phyloP scores from a whole-genome alignment of 805 yeast genomes.

The Candida manassasensis region DNA sequence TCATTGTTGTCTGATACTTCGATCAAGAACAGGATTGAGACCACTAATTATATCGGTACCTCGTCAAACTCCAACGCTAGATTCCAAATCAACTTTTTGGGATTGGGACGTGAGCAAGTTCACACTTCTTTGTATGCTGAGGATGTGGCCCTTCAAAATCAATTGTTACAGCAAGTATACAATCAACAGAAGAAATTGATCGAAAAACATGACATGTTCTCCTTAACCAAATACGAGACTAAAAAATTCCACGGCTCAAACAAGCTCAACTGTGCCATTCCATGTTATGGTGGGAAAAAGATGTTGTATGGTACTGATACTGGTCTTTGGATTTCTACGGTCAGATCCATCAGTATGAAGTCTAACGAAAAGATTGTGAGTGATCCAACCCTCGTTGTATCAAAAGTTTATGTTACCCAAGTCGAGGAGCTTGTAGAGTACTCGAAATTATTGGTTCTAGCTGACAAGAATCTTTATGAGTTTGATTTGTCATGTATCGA shows the following conservation, averaged over 20 bases:
- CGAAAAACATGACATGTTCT: slow-evolving; percentile 71
- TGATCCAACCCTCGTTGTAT: slow-evolving; percentile 71
- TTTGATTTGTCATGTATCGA: slow-evolving; percentile 58
- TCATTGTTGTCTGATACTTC: slow-evolving; percentile 35
- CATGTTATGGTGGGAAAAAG: slow-evolving; percentile 92
- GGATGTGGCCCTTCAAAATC: slow-evolving; percentile 61
- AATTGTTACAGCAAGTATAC: slow-evolving; percentile 73
- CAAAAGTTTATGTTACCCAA: slow-evolving; percentile 76
- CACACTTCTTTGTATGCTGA: slow-evolving; percentile 51
- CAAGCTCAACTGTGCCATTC: slow-evolving; percentile 85
- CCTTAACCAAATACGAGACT: slow-evolving; percentile 69
- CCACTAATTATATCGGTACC: slow-evolving; percentile 22
- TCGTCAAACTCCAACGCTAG: slow-evolving; percentile 25
- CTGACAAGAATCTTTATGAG: slow-evolving; percentile 77
- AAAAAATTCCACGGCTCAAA: slow-evolving; percentile 69
- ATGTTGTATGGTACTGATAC: slow-evolving; percentile 86
- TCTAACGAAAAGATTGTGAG: slow-evolving; percentile 51
- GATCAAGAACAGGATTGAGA: slow-evolving; percentile 22
- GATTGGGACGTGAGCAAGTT: slow-evolving; percentile 51
- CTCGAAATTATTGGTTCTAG: slow-evolving; percentile 70
- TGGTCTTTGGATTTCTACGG: slow-evolving; percentile 82
- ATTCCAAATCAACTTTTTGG: slow-evolving; percentile 48
- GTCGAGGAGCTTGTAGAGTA: slow-evolving; percentile 90
- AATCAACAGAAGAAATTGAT: slow-evolving; percentile 73
- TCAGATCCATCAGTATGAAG: slow-evolving; percentile 48